A percentile compares a stretch with the other conserved stretches of the same genome.
phyloP scores from a whole-genome alignment of 2,329 filamentous ascomycete species.

The Cercospora sesami region DNA sequence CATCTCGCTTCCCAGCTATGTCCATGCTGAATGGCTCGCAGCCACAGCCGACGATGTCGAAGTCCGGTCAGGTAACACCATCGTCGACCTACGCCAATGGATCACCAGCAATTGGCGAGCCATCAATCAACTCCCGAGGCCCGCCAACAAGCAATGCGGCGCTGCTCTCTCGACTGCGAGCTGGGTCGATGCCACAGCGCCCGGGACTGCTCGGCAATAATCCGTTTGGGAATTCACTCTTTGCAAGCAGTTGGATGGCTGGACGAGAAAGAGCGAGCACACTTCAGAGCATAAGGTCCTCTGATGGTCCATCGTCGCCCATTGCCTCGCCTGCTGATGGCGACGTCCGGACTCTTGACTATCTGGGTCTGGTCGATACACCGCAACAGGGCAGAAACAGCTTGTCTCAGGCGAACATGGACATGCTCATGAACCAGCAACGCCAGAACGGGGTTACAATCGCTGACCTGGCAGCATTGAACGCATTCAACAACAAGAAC shows the following conservation, averaged over 20 bases:
- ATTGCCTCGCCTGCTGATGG: slow-evolving; percentile 80
- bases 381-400: slow-evolving; percentile 77
- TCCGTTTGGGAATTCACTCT: slow-evolving; percentile 86
- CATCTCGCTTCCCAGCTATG: slow-evolving; percentile 84
- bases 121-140: slow-evolving; percentile 49
- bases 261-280: slow-evolving; percentile 83
- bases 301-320: slow-evolving; percentile 83
- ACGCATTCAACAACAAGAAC: slow-evolving; percentile 73
- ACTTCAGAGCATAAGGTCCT: slow-evolving; percentile 83
- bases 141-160: slow-evolving; percentile 62
- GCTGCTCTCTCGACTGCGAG: slow-evolving; percentile 79
- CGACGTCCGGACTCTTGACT: slow-evolving; percentile 91
- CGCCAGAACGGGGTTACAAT: slow-evolving; percentile 57
- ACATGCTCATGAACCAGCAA: slow-evolving; percentile 54
- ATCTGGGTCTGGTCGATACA: slow-evolving; percentile 90
- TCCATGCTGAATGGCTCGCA: slow-evolving; percentile 58
- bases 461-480: slow-evolving; percentile 72
- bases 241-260: slow-evolving; percentile 79
- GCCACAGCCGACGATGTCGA: slow-evolving; percentile 63
- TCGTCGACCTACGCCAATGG: slow-evolving; percentile 75
- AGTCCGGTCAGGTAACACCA: slow-evolving; percentile 80
- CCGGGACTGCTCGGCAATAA: slow-evolving; percentile 64
- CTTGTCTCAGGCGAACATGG: slow-evolving; percentile 58
- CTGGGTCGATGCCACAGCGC: slow-evolving; percentile 91
- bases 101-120: slow-evolving; percentile 40